Evolutionary conservation across 176 grass and related monocot genomes (phyloP).

Genomic region (Bonia amplexicaulis): DNA sequence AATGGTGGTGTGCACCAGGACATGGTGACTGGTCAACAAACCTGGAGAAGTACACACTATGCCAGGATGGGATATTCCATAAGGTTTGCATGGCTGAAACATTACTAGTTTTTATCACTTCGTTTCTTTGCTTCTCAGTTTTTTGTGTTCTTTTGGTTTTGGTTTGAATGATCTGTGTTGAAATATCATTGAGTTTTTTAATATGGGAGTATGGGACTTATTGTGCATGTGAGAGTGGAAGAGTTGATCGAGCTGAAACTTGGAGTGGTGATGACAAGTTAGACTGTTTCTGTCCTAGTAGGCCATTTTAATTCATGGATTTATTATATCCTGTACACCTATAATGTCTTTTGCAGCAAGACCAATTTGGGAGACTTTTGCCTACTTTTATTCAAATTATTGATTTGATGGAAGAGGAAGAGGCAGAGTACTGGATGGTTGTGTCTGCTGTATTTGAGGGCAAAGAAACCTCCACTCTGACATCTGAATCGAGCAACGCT

Average conservation of each 20-base stretch:
- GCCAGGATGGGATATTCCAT: constrained; percentile 94
- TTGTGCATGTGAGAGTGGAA: background rate
- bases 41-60: constrained; percentile 88
- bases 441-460: constrained; percentile 91
- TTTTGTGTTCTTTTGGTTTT: constrained; percentile 9
- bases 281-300: background rate
- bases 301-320: background rate
- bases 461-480: constrained; percentile 55
- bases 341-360: constrained; percentile 60
- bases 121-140: constrained; percentile 5
- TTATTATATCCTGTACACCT: constrained; percentile 19
- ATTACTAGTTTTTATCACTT: constrained; percentile 21
- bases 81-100: constrained; percentile 58
- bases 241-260: background rate
- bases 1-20: constrained; percentile 99
- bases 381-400: constrained; percentile 95
- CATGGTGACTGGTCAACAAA: constrained; percentile 98
- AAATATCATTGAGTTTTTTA: background rate
- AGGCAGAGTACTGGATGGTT: constrained; percentile 94
- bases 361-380: constrained; percentile 93
- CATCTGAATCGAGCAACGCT: constrained; percentile 41
- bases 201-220: background rate
- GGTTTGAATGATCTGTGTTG: background rate
- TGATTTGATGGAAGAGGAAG: constrained; percentile 78
- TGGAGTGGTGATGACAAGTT: background rate